These are phyloP conservation scores for Nicotiana otophora DNA, from an alignment of 257 asterid genomes.

Conservation along the genomic window DNA sequence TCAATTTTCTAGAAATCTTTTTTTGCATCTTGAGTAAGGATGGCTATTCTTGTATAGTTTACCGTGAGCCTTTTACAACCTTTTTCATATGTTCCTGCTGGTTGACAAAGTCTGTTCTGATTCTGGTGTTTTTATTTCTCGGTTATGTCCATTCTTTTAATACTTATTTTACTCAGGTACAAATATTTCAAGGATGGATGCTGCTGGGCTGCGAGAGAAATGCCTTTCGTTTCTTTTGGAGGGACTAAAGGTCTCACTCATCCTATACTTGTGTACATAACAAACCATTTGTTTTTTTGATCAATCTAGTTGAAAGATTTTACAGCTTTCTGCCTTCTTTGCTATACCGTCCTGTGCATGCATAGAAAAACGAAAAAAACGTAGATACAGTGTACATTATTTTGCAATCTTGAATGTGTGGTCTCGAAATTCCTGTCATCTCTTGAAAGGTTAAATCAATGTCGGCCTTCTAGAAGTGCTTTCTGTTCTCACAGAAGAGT, in stretches of 20 bases:
- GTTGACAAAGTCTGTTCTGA: background rate
- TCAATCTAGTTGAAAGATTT: background rate
- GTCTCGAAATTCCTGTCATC: background rate
- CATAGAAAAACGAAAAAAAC: background rate
- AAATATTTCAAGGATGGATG: constrained; percentile 67
- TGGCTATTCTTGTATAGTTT: background rate
- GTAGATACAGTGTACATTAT: background rate
- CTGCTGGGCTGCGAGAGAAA: constrained; percentile 56
- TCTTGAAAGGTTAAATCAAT: background rate
- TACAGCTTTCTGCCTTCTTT: background rate
- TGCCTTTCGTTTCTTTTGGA: constrained; percentile 65
- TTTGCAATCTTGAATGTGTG: background rate
- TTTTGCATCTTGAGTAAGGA: background rate
- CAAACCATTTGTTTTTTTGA: background rate
- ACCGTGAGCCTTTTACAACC: background rate
- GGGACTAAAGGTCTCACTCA: constrained; percentile 55
- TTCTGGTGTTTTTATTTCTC: background rate
- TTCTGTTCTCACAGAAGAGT: background rate
- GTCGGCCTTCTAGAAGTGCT: background rate
- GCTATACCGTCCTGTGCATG: no score
- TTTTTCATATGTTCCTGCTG: background rate
- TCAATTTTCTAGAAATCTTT: background rate
- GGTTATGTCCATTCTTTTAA: constrained; percentile 8
- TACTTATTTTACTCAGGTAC: constrained; percentile 50
- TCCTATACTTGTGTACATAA: constrained; percentile 9